These are phyloP conservation scores for Ceratobasidium theobromae DNA, from an alignment of 1,284 basidiomycete genomes.

Conservation along the genomic window DNA sequence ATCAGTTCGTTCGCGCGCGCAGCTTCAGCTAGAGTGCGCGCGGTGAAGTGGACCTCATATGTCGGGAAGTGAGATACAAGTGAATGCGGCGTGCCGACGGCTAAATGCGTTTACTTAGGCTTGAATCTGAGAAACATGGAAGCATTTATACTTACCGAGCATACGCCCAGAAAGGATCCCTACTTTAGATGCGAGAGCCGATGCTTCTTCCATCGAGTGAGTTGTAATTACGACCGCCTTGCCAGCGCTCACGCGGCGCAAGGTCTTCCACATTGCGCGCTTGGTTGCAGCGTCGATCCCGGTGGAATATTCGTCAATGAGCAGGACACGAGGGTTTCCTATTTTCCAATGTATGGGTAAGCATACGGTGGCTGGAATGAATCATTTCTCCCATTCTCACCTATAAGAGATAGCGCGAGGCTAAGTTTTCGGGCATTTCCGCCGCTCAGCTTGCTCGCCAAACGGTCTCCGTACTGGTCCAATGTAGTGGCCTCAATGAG, in stretches of 20 bases:
- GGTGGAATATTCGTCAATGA: conserved; percentile 82
- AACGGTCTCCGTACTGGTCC: conserved; percentile 60
- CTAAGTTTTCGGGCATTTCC: conserved; percentile 80
- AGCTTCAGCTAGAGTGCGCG: conserved; percentile 61
- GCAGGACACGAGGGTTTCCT: conserved; percentile 74
- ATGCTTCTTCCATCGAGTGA: conserved; percentile 85
- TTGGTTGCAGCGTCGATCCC: conserved; percentile 83
- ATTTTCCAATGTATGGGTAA: background rate
- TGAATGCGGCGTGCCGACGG: conserved; percentile 65
- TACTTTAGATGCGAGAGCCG: conserved; percentile 70
- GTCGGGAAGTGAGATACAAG: conserved; percentile 66
- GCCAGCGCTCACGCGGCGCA: conserved; percentile 62
- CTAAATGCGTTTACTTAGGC: conserved; percentile 41
- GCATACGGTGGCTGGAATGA: no score
- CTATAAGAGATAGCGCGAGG: conserved; percentile 76
- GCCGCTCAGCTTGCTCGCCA: conserved; percentile 72
- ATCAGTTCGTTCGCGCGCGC: conserved; percentile 60
- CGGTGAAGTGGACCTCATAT: conserved; percentile 78
- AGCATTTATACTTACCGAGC: conserved; percentile 55
- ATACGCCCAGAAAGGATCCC: conserved; percentile 69
- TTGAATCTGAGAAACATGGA: background rate
- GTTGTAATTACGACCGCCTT: conserved; percentile 53
- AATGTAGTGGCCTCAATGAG: conserved; percentile 63
- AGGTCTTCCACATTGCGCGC: conserved; percentile 76
- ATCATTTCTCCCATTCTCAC: no score